Evolutionary conservation across 345 rosid genomes (phyloP).

Genomic region (Populus deltoides): DNA sequence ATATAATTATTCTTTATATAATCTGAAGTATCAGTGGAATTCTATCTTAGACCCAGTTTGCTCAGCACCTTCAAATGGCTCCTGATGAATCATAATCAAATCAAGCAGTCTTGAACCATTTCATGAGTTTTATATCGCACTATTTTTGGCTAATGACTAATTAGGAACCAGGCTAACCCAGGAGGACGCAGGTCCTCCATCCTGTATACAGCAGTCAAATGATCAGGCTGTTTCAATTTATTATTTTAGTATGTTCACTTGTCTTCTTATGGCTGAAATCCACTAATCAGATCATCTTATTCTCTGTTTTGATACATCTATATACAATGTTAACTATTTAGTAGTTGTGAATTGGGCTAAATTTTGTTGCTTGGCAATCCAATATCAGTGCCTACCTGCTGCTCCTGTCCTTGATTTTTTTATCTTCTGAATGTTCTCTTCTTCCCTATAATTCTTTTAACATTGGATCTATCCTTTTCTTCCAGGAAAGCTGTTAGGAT

Average conservation of each 20-base stretch:
- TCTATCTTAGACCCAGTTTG: not conserved
- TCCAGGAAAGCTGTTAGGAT: slow-evolving; percentile 78
- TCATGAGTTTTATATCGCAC: not conserved
- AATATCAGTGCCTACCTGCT: not conserved
- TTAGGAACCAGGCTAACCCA: not conserved
- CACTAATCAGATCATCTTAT: not conserved
- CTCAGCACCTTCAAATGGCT: not conserved
- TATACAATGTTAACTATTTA: not conserved
- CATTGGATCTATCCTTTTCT: slow-evolving; percentile 13
- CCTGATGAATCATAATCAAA: not conserved
- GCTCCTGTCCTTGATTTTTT: slow-evolving; percentile 4
- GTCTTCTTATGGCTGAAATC: not conserved
- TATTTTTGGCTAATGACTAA: not conserved
- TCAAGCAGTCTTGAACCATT: not conserved
- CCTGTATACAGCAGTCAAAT: not conserved
- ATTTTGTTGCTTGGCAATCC: slow-evolving; percentile 1
- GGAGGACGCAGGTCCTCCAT: not conserved
- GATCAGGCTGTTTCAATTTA: not conserved
- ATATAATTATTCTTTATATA: not conserved
- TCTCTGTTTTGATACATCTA: not conserved
- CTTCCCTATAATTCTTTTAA: slow-evolving; percentile 8
- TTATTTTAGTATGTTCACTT: not conserved
- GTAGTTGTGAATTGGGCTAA: not conserved
- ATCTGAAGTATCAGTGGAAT: not conserved
- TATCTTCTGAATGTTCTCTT: not conserved